Conservation (phyloP, 2,329 filamentous ascomycete species). For the Xylariaceae sp. region DNA sequence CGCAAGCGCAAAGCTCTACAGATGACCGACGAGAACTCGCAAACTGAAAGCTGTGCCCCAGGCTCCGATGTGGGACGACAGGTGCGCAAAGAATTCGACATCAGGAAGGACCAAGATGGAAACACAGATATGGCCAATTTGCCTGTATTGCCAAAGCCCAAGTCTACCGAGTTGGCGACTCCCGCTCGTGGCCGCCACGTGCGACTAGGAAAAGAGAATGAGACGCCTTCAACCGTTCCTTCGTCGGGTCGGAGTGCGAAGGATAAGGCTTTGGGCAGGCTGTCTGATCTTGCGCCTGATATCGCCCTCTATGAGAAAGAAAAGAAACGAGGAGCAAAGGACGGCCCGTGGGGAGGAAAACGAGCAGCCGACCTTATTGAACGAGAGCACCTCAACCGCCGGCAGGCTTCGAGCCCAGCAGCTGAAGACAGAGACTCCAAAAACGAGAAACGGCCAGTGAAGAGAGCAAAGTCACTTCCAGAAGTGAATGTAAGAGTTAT, state of each 20-base stretch:
- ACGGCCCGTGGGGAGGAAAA: constrained; percentile 56
- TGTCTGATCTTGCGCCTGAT: constrained; percentile 75
- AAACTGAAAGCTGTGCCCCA: constrained; percentile 42
- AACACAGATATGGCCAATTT: constrained; percentile 32
- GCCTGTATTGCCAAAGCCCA: constrained; percentile 28
- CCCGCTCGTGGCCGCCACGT: constrained; percentile 47
- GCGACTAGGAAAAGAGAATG: constrained; percentile 71
- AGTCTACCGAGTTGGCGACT: constrained; percentile 40
- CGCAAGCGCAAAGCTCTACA: constrained; percentile 47
- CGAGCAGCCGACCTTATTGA: constrained; percentile 55
- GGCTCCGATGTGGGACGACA: constrained; percentile 42
- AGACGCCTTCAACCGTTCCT: constrained; percentile 63
- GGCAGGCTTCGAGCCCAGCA: constrained; percentile 37
- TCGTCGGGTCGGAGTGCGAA: constrained; percentile 83
- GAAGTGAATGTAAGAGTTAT: constrained; percentile 69
- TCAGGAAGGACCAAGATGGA: constrained; percentile 41
- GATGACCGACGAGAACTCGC: constrained; percentile 46
- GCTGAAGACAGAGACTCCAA: constrained; percentile 31
- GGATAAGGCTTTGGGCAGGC: constrained; percentile 67
- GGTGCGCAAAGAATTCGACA: constrained; percentile 38
- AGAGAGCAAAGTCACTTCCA: constrained; percentile 58
- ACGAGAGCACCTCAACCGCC: constrained; percentile 37
- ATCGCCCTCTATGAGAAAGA: constrained; percentile 91
- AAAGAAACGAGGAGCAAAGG: constrained; percentile 63
- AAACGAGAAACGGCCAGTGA: constrained; percentile 50